Conservation (phyloP, 2,329 filamentous ascomycete genomes). For the Arachnopeziza araneosa region DNA sequence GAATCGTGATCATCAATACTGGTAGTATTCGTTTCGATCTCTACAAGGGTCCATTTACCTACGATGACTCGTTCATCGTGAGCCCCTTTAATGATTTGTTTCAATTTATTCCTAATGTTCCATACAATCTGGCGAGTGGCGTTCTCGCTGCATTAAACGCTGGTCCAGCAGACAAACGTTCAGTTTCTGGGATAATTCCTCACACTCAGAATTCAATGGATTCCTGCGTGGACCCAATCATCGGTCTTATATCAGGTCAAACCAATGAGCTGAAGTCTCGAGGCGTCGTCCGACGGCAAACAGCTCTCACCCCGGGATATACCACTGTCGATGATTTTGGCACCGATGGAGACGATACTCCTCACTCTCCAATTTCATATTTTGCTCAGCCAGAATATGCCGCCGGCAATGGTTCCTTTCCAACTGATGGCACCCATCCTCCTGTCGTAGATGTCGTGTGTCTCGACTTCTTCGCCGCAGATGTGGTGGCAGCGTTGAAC, state of each 20-base stretch:
- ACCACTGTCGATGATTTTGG: constrained; percentile 82
- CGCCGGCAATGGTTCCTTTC: constrained; percentile 61
- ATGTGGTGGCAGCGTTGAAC: constrained; percentile 68
- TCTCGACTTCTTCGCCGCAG: constrained; percentile 81
- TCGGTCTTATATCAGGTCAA: constrained; percentile 12
- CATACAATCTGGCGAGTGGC: constrained; percentile 66
- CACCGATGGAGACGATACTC: constrained; percentile 78
- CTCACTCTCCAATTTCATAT: constrained; percentile 68
- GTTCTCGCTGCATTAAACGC: constrained; percentile 55
- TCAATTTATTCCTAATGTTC: constrained; percentile 70
- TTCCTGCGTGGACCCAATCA: constrained; percentile 25
- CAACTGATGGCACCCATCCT: constrained; percentile 44
- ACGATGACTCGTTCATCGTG: constrained; percentile 76
- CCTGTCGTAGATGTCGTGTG: constrained; percentile 81
- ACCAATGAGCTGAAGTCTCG: constrained; percentile 16
- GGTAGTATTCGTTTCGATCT: constrained; percentile 92
- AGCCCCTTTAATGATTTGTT: constrained; percentile 82
- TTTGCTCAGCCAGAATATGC: constrained; percentile 79
- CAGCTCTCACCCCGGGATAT: constrained; percentile 58
- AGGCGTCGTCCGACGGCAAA: constrained; percentile 25
- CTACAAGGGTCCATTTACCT: constrained; percentile 83
- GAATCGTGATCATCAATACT: constrained; percentile 76
- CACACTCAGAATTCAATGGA: constrained; percentile 21
- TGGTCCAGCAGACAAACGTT: constrained; percentile 26
- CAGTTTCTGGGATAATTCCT: not conserved